These are phyloP conservation scores for Trichophyton benhamiae DNA, from an alignment of 2,329 filamentous ascomycete genomes.

Conservation along the genomic window DNA sequence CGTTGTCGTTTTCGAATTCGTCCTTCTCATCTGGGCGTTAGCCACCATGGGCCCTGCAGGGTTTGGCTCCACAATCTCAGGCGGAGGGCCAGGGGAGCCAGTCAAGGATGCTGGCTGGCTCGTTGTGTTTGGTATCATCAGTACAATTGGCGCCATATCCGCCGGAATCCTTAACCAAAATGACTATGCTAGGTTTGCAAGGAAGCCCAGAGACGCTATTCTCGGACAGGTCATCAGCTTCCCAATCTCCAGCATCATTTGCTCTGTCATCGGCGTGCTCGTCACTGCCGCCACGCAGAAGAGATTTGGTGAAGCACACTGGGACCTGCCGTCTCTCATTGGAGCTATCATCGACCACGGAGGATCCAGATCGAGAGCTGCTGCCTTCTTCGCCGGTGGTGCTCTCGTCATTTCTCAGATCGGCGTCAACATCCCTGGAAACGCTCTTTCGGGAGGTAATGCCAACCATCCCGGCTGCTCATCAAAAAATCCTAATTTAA, in stretches of 20 bases:
- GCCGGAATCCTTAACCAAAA: constrained; percentile 37
- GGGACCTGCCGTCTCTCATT: constrained; percentile 35
- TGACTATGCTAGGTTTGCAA: constrained; percentile 36
- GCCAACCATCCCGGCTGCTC: background rate
- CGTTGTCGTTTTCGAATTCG: constrained; percentile 9
- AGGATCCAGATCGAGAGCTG: constrained; percentile 29
- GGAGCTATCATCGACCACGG: constrained; percentile 27
- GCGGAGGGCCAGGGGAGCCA: background rate
- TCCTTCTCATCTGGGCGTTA: constrained; percentile 12
- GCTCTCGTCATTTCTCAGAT: constrained; percentile 37
- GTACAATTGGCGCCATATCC: constrained; percentile 34
- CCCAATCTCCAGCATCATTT: constrained; percentile 8
- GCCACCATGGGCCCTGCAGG: constrained; percentile 9
- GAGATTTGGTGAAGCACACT: constrained; percentile 28
- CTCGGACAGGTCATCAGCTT: constrained; percentile 32
- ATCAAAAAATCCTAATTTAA: background rate
- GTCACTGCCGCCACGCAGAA: constrained; percentile 22
- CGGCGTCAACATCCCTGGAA: constrained; percentile 31
- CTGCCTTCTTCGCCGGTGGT: constrained; percentile 36
- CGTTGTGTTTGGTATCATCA: constrained; percentile 30
- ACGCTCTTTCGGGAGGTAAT: constrained; percentile 33
- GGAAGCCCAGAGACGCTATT: constrained; percentile 30
- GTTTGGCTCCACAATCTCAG: constrained; percentile 6
- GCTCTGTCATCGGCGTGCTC: constrained; percentile 22
- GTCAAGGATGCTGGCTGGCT: constrained; percentile 23